Evolutionary conservation across 2,329 filamentous ascomycete species (phyloP), one percentile per base, ranked within the genome.

Genomic region (Trichophyton schoenleinii): DNA sequence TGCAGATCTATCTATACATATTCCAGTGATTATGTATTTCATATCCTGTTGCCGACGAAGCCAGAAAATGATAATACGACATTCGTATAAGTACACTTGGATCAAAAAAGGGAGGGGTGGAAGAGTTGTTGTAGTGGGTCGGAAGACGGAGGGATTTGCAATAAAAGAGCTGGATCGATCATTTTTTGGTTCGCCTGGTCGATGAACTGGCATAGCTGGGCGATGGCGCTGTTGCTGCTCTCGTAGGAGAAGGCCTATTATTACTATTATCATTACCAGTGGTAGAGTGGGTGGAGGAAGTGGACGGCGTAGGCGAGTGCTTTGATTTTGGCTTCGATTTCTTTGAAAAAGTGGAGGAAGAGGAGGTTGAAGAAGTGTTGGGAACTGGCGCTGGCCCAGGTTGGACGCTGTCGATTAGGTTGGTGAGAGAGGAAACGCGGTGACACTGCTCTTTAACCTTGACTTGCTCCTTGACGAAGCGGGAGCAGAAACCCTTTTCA

Each of bases 401-500:
- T 13, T 55, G 25, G 13, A 34, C 25, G 8, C 25, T 28, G 13
- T 62, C 28, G 62, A 57, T 55, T 60, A 66, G 18, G 58, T 63
- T 62, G 62, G 61, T 57, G 58, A 62, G 28, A 55, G 66, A 64
- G 6, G 64, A 64, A 7, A 62, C 55, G 41, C 60, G 64, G 20
- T 67, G 65, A 15, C 8, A 36, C 25, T 34, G 49, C n/a, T 55
- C 49, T 55, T 36, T 55, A 48, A 69, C 67, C 15, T 66, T 66
- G 15, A 63, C 63, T 25, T 66, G 62, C 58, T 66, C 68, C 63
- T 75, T 70, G 5, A 69, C 70, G 60, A 76, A 77, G 31, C 68
- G 69, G 5, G 67, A 63, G 2, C 74, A 72, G 62, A 77, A 77
- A 55, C 71, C 69, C 34, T 68, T 71, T 15, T 73, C 70, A 9